phyloP scores from a whole-genome alignment of 2,329 filamentous ascomycete species.

The Fusarium siculi region DNA sequence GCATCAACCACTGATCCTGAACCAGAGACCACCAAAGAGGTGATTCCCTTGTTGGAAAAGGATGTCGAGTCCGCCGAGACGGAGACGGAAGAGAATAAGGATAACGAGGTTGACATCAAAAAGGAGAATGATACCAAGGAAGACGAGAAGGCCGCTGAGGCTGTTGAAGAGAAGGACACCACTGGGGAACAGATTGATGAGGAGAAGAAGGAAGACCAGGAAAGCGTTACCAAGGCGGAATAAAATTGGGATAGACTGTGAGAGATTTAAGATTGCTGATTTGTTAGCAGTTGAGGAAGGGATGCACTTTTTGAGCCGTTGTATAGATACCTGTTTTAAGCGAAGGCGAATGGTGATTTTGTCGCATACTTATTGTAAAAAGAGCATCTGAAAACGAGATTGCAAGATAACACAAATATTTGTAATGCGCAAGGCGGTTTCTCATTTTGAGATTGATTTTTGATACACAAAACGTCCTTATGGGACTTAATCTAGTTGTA shows the following conservation, averaged over 20 bases:
- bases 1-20: slow-evolving; percentile 4
- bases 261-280: slow-evolving; percentile 29
- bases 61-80: slow-evolving; percentile 6
- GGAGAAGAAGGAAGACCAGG: slow-evolving; percentile 24
- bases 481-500: slow-evolving; percentile 43
- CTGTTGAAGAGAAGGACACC: slow-evolving; percentile 25
- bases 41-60: slow-evolving; percentile 28
- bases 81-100: slow-evolving; percentile 4
- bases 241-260: slow-evolving; percentile 30
- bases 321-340: slow-evolving; percentile 48
- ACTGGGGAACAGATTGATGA: slow-evolving; percentile 10
- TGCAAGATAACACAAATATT: slow-evolving; percentile 10
- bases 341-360: slow-evolving; percentile 48
- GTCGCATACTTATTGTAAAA: slow-evolving; percentile 33
- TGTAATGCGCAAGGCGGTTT: slow-evolving; percentile 20
- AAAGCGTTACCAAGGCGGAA: slow-evolving; percentile 15
- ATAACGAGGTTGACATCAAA: slow-evolving; percentile 6
- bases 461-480: slow-evolving; percentile 39
- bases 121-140: slow-evolving; percentile 17
- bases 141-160: neutral
- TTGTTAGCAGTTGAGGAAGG: slow-evolving; percentile 34
- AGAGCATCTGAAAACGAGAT: slow-evolving; percentile 19
- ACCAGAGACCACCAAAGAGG: slow-evolving; percentile 1
- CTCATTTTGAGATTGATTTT: slow-evolving; percentile 33
- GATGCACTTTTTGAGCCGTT: slow-evolving; percentile 39